phyloP scores from a whole-genome alignment of 2,329 filamentous ascomycete species.

The Tricladium varicosporioides region DNA sequence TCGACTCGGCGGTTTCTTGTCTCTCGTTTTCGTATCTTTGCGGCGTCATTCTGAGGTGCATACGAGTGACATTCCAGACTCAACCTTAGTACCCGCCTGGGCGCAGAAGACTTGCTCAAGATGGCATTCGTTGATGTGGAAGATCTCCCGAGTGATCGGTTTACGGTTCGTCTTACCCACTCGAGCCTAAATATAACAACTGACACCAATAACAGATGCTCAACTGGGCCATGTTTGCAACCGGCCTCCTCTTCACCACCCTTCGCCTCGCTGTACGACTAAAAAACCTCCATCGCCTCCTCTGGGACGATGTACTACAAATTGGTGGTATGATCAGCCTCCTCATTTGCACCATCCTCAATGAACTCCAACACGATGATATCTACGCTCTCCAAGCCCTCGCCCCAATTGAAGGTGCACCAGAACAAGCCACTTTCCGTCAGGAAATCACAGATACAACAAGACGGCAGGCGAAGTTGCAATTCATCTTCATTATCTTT shows the following conservation, averaged over 20 bases:
- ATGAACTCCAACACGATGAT: neutral
- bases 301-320: neutral
- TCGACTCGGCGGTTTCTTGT: too few species aligned
- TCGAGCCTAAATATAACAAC: neutral
- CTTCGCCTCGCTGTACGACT: neutral
- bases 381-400: neutral
- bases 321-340: neutral
- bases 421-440: neutral
- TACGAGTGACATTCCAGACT: neutral
- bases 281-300: neutral
- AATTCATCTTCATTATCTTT: constrained; percentile 24
- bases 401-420: neutral
- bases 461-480: constrained; percentile 4
- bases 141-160: neutral
- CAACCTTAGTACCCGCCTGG: neutral
- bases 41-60: too few species aligned
- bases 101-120: neutral
- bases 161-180: neutral
- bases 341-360: neutral
- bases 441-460: neutral
- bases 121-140: neutral
- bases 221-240: neutral
- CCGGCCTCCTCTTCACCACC: neutral
- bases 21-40: too few species aligned
- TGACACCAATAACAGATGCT: neutral